Evolutionary conservation across 2,329 filamentous ascomycete genomes (phyloP), one percentile per base, ranked within the genome.

Genomic region (Colletotrichum sojae): DNA sequence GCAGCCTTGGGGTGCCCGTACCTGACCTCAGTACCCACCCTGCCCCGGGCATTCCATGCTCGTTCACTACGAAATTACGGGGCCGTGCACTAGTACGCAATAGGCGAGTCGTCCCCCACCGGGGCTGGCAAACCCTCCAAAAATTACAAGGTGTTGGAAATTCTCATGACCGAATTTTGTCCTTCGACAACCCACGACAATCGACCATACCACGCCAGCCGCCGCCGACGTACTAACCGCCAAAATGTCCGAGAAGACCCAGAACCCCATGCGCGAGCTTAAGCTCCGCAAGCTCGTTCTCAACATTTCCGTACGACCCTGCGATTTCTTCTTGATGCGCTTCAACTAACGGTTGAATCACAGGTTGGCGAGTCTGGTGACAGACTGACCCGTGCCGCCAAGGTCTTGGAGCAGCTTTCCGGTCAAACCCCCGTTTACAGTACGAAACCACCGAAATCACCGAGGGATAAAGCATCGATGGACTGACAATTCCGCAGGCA

Each of bases 351-450:
- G 10, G 8, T 53, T 18, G 40, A 49, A 62, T n/a, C 22, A 6
- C 39, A 36, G 51, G 96, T 99, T 81, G 96, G 96, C 88, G 96
- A 99, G 90, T 98, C 95, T 92, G 96, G 96, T 94, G 96, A 99
- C 89, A 97, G 96, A 92, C 92, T 99, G 84, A 99, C 96, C 80
- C 94, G 96, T 92, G 96, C 96, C 83, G 96, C 96, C 83, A 99
- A 99, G 92, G 96, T 99, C 91, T 91, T 99, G 79, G 96, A 99
- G 90, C 96, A 99, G 91, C 90, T 99, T 84, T 94, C 90, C 86
- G 96, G 96, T 95, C 96, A 99, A 90, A 98, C 96, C 79, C 96
- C 96, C 80, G 96, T 99, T 87, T 99, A 99, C 94, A 97, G 94
- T 95, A 90, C 76, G 90, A 87, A 73, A 20, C 59, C 22, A 43